Conservation (phyloP, 495 filamentous ascomycete species). For the Penicillium arizonense region DNA sequence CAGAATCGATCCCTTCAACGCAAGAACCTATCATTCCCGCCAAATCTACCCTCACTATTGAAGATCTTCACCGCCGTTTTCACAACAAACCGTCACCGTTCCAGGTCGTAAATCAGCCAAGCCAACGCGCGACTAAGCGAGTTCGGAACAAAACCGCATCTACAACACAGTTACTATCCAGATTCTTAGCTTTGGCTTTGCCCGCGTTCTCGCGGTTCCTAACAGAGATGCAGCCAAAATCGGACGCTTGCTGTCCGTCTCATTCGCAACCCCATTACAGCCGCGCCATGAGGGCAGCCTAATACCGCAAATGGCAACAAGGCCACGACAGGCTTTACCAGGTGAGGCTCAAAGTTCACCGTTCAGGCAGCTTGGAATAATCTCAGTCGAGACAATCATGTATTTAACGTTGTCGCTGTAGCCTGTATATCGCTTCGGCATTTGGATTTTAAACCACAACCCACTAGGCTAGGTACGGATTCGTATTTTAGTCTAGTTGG, state of each 20-base stretch:
- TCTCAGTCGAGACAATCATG: too few species aligned
- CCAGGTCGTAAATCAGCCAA: constrained; percentile 9
- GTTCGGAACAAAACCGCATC: constrained; percentile 3
- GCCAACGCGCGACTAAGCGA: constrained; percentile 4
- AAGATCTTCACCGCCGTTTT: neutral
- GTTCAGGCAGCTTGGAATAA: too few species aligned
- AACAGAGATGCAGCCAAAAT: neutral
- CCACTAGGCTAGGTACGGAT: too few species aligned
- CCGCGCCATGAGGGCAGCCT: neutral
- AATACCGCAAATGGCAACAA: too few species aligned
- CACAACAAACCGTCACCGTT: constrained; percentile 14
- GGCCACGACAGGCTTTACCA: too few species aligned
- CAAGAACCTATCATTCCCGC: constrained; percentile 5
- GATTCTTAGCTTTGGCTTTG: neutral
- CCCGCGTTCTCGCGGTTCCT: neutral
- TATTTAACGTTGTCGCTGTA: too few species aligned
- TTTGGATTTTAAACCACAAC: too few species aligned
- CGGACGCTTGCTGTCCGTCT: neutral
- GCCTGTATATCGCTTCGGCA: too few species aligned
- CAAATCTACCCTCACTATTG: constrained; percentile 11
- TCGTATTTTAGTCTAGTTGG: too few species aligned
- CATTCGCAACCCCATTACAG: neutral
- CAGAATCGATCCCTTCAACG: neutral
- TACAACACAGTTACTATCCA: constrained; percentile 7
- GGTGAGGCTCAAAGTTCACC: too few species aligned